Conservation (phyloP, 2,329 filamentous ascomycete species). For the Cercospora sp. region DNA sequence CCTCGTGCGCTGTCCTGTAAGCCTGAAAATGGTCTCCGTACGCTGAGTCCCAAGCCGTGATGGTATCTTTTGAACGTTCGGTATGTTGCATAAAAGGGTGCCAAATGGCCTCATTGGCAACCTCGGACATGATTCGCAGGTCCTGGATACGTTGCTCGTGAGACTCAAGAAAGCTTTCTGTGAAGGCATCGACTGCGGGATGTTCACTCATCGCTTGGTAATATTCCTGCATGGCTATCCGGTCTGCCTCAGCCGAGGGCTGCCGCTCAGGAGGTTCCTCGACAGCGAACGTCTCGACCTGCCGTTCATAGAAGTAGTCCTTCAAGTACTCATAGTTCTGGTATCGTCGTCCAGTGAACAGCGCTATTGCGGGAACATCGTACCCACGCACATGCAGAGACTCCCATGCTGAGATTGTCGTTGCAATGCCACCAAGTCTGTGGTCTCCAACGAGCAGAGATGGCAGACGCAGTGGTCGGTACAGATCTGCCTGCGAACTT, state of each 20-base stretch:
- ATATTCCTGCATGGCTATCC: constrained; percentile 61
- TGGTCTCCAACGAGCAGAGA: constrained; percentile 73
- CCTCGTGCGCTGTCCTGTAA: constrained; percentile 31
- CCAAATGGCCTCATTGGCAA: constrained; percentile 70
- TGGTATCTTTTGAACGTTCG: constrained; percentile 59
- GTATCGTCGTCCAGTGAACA: constrained; percentile 68
- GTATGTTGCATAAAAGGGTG: constrained; percentile 85
- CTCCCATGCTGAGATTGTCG: constrained; percentile 78
- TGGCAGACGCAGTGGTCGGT: constrained; percentile 70
- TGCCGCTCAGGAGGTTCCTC: constrained; percentile 58
- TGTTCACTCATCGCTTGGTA: constrained; percentile 55
- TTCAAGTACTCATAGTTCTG: constrained; percentile 67
- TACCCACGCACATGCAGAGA: constrained; percentile 76
- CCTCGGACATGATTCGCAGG: constrained; percentile 61
- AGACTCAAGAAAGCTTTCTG: constrained; percentile 54
- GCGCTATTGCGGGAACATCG: constrained; percentile 67
- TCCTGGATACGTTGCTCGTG: constrained; percentile 59
- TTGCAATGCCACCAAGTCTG: constrained; percentile 74
- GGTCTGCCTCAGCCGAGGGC: constrained; percentile 50
- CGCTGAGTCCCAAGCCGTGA: constrained; percentile 77
- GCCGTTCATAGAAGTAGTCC: constrained; percentile 64
- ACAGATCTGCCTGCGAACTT: constrained; percentile 74
- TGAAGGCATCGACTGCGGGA: constrained; percentile 46
- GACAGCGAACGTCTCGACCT: constrained; percentile 59
- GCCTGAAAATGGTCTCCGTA: constrained; percentile 77